Base-by-base conservation (phyloP, 352 stramenopile genomes). In the Nothophytophthora sp. region DNA sequence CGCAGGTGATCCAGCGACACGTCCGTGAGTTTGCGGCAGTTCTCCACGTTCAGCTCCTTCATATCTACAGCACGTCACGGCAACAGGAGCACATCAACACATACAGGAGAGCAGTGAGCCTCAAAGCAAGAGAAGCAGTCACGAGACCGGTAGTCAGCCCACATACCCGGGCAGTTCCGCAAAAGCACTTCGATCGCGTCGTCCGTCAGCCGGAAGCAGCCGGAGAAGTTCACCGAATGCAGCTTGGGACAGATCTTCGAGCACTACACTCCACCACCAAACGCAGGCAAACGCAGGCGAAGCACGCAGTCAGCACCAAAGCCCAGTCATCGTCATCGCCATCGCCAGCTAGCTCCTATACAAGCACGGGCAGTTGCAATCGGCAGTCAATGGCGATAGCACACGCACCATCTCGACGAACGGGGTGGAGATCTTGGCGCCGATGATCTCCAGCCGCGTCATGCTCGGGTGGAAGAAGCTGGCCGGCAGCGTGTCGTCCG, bases 21-120 rank as follows among this genome's bases (percentile, higher is more conserved):
- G 44, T 96, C 85, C 34, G 82, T 94, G 39, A 96, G 63, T 47
- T 96, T 96, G 38, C 86, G 86, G 60, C 86, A 96, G 65, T 96
- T 96, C 57, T 94, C 81, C 33, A 96, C 69, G 48, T 94, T 93
- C 39, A 96, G 53, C 6, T 96, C 84, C 64, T 92, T 94, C 16
- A 96, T 81, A 0, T 96, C 86, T 94, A 48, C 24, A 13, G 24
- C 9, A 33, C 22, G n/a, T 16, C 4, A 35, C 13, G 4, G 29
- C 24, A 39, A 40, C 18, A 39, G 35, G n/a, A 32, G 5, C 5
- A 30, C 12, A 4, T 34, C 28, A 5, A 33, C 38, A 28, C 30
- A 27, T 33, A 32, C n/a, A 10, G 16, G 32, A 9, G 20, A n/a
- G 2, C 5, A 20, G 12, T 33, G n/a, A n/a, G 20, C 29, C 10